Evolutionary conservation across 768 basidiomycete species (phyloP).

Genomic region (Boletus tylopilopsis): DNA sequence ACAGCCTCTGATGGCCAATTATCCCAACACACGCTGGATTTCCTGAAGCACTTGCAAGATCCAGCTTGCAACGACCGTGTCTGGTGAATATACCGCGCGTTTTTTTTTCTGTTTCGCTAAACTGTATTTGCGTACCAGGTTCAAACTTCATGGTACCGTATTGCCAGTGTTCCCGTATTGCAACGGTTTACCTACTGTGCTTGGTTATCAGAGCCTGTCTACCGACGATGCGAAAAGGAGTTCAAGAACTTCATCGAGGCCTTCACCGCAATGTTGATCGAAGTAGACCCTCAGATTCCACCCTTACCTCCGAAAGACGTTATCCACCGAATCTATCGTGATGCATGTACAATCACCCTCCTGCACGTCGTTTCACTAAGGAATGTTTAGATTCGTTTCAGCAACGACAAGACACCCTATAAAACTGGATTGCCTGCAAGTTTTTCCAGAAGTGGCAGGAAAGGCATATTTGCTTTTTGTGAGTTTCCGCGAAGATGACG

Average conservation of each 20-base stretch:
- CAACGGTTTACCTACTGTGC: background rate
- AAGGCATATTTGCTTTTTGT: conserved; percentile 89
- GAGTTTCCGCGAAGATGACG: conserved; percentile 29
- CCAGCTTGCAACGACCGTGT: conserved; percentile 80
- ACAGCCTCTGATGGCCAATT: conserved; percentile 81
- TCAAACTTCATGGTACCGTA: conserved; percentile 66
- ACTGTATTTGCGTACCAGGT: conserved; percentile 51
- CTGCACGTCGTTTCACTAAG: conserved; percentile 5
- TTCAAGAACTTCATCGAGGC: conserved; percentile 81
- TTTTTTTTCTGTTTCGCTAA: background rate
- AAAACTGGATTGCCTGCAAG: conserved; percentile 78
- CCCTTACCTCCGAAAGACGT: conserved; percentile 88
- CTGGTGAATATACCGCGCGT: conserved; percentile 45
- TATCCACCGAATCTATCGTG: conserved; percentile 89
- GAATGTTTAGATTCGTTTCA: conserved; percentile 68
- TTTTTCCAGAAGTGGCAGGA: conserved; percentile 85
- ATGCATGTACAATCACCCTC: conserved; percentile 40
- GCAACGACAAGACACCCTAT: conserved; percentile 95
- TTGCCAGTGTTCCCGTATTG: background rate
- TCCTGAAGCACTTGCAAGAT: conserved; percentile 64
- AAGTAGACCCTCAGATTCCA: conserved; percentile 81
- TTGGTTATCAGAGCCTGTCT: conserved; percentile 20
- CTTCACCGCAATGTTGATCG: conserved; percentile 63
- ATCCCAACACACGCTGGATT: conserved; percentile 82
- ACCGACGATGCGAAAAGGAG: conserved; percentile 71